phyloP scores from a whole-genome alignment of 805 yeast species.

The Candida ovalis region DNA sequence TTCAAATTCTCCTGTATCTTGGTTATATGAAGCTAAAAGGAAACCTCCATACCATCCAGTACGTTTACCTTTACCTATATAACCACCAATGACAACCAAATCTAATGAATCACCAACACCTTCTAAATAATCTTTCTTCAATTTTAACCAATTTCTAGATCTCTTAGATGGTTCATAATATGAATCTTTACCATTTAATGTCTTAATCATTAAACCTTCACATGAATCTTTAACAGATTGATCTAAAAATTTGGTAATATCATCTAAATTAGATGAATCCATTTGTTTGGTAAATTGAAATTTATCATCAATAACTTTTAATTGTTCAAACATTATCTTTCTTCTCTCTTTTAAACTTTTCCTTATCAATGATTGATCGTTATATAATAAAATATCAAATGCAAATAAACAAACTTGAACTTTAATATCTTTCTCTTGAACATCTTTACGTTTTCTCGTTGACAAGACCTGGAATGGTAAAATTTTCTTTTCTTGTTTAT shows the following conservation, averaged over 20 bases:
- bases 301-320: constrained; percentile 66
- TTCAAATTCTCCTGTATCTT: constrained; percentile 88
- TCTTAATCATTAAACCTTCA: constrained; percentile 95
- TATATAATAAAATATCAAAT: constrained; percentile 76
- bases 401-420: constrained; percentile 92
- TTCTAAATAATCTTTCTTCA: constrained; percentile 90
- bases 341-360: constrained; percentile 71
- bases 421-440: constrained; percentile 78
- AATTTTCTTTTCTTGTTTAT: constrained; percentile 67
- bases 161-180: constrained; percentile 92
- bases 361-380: constrained; percentile 68
- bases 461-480: constrained; percentile 91
- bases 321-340: constrained; percentile 48
- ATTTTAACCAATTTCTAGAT: constrained; percentile 90
- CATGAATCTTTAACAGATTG: constrained; percentile 86
- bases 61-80: constrained; percentile 89
- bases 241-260: constrained; percentile 80
- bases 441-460: constrained; percentile 92
- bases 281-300: constrained; percentile 75
- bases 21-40: constrained; percentile 82
- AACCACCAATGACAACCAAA: constrained; percentile 90
- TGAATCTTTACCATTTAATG: constrained; percentile 75
- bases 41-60: constrained; percentile 96
- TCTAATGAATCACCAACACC: constrained; percentile 97
- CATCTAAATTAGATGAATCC: constrained; percentile 67